A percentile compares a stretch with the other conserved stretches of the same genome.
Evolutionary conservation across 208 protist genomes (phyloP).

Genomic region (Trypanosoma melophagium): DNA sequence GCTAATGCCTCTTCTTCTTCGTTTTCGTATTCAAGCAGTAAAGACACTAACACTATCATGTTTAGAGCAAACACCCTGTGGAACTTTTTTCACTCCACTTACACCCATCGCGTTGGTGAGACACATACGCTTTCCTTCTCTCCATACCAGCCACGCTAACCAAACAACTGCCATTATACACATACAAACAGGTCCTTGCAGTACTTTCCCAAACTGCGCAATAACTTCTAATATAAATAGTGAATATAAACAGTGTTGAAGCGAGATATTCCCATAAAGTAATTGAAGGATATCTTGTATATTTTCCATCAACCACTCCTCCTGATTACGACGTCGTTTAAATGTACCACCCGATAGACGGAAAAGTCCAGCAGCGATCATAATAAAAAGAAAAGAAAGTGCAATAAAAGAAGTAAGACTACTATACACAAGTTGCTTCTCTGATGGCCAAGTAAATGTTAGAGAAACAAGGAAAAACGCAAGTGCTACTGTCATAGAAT

Average conservation of each 20-base stretch:
- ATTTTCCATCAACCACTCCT: conserved; percentile 18
- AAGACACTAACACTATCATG: neutral
- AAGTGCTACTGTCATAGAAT: conserved; percentile 9
- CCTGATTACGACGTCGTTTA: conserved; percentile 8
- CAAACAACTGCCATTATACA: conserved; percentile 14
- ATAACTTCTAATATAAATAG: conserved; percentile 18
- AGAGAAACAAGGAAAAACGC: conserved; percentile 14
- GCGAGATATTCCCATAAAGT: neutral
- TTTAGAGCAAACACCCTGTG: neutral
- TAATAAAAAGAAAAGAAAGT: conserved; percentile 13
- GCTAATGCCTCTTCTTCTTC: no score
- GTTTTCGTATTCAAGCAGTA: no score
- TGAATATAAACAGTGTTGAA: neutral
- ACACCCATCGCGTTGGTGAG: neutral
- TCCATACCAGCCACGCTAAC: conserved; percentile 19
- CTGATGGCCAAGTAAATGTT: conserved; percentile 12
- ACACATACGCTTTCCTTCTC: neutral
- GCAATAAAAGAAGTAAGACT: conserved; percentile 7
- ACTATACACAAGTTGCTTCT: conserved; percentile 2
- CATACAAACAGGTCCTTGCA: conserved; percentile 3
- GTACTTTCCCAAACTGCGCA: conserved; percentile 5
- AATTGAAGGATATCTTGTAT: conserved; percentile 5
- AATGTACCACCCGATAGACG: conserved; percentile 13
- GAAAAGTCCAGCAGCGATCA: conserved; percentile 19
- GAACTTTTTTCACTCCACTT: neutral